A percentile compares a stretch with the other conserved stretches of the same genome.
These are phyloP conservation scores for Drechslerella stenobrocha DNA, from an alignment of 2,329 filamentous ascomycete genomes.

Conservation along the genomic window DNA sequence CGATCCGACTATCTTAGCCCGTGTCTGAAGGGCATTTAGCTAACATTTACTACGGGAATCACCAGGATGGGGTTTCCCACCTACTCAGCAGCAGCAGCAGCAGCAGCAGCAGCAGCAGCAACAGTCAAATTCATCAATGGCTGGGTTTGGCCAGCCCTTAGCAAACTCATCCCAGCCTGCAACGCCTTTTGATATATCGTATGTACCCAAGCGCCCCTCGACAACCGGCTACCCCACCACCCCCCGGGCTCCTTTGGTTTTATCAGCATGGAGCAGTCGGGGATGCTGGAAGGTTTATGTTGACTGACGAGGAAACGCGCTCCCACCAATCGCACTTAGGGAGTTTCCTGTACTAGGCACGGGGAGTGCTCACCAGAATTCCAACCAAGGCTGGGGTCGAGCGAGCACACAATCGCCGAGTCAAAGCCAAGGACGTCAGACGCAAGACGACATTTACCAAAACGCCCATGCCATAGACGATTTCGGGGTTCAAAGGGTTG, in stretches of 20 bases:
- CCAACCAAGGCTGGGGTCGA: conserved; percentile 46
- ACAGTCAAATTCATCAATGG: conserved; percentile 30
- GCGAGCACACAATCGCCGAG: conserved; percentile 42
- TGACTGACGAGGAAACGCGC: conserved; percentile 21
- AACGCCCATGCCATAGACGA: conserved; percentile 36
- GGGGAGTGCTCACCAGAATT: conserved; percentile 45
- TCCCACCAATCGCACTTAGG: conserved; percentile 36
- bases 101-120: conserved; percentile 43
- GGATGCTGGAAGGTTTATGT: neutral
- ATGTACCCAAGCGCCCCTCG: conserved; percentile 21
- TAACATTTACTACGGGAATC: conserved; percentile 4
- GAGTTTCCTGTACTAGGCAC: conserved; percentile 48
- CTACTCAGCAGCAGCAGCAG: conserved; percentile 38
- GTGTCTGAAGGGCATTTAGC: neutral
- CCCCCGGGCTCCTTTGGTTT: neutral
- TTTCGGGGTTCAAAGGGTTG: conserved; percentile 36
- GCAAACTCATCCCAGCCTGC: conserved; percentile 42
- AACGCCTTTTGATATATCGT: conserved; percentile 47
- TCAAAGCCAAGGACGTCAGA: conserved; percentile 34
- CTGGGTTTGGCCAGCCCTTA: conserved; percentile 34
- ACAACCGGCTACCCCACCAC: neutral
- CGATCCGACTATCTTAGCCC: neutral
- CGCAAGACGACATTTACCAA: conserved; percentile 42
- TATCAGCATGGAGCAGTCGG: neutral
- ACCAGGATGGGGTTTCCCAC: conserved; percentile 40